A percentile compares a stretch with the other conserved stretches of the same genome.
Conservation (phyloP, 192 early-diverging fungal genomes). For the Entophlyctis helioformis region DNA sequence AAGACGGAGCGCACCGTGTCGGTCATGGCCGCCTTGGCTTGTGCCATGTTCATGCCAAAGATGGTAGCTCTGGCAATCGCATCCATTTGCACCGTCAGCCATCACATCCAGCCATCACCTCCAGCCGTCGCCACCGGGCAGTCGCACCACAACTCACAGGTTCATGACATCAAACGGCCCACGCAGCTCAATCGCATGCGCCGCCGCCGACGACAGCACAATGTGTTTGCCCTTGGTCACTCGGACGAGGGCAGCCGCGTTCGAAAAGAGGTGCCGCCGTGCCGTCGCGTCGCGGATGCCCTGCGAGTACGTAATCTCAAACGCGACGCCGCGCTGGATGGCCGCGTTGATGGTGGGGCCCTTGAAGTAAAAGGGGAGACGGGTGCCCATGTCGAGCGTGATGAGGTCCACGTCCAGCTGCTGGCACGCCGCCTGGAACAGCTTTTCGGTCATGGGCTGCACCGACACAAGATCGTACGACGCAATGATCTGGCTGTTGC, state of each 20-base stretch:
- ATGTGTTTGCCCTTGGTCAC: constrained; percentile 68
- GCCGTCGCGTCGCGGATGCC: constrained; percentile 40
- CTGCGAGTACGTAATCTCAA: constrained; percentile 69
- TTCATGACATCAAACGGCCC: constrained; percentile 71
- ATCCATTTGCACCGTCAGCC: neutral
- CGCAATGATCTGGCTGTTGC: no score
- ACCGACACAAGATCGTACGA: constrained; percentile 60
- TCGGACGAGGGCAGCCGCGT: constrained; percentile 51
- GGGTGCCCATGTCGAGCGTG: constrained; percentile 51
- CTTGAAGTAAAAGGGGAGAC: constrained; percentile 59
- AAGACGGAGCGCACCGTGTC: constrained; percentile 42
- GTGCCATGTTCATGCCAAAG: constrained; percentile 45
- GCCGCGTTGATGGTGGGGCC: constrained; percentile 52
- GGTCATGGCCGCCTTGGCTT: constrained; percentile 38
- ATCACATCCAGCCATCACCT: neutral
- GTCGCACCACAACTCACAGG: constrained; percentile 35
- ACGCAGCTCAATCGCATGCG: constrained; percentile 55
- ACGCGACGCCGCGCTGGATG: constrained; percentile 60
- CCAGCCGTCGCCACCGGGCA: neutral
- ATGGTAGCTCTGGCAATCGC: constrained; percentile 3
- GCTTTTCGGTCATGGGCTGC: constrained; percentile 56
- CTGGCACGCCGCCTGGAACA: constrained; percentile 56
- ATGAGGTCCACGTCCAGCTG: constrained; percentile 72
- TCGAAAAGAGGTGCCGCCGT: constrained; percentile 51
- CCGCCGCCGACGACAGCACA: constrained; percentile 58